Base-by-base conservation (phyloP, 208 protist genomes). In the Acanthamoeba triangularis region DNA sequence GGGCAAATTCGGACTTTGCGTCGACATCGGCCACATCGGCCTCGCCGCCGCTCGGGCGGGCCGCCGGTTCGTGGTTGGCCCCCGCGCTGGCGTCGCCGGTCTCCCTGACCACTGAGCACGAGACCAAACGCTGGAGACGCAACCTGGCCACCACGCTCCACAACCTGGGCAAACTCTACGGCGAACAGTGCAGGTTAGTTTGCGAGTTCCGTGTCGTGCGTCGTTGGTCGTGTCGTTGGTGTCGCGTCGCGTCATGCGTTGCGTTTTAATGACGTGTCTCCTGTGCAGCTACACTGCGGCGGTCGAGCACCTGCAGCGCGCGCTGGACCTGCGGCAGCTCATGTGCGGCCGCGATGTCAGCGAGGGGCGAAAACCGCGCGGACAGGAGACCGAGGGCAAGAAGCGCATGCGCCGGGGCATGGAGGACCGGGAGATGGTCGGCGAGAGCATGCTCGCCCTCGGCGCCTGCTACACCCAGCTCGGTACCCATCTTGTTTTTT, bases 101-200 rank as follows among this genome's bases (percentile, higher is more conserved):
- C 6, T 7, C n/a, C 1, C 63, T 72, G 28, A 0, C n/a, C 2
- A 28, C 56, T 18, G 63, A 72, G 30, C 30, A 33, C 41, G 76
- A 85, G 35, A 6, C 7, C 41, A 85, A 85, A 28, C 76, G 23
- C 33, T 91, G 84, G 84, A 10, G 35, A 25, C 10, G 84, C 30
- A 35, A 41, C 20, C 35, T 91, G 4, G 44, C 84, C 44, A 49
- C 84, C 56, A 67, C 47, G 0, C 44, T 91, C 33, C 30, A 91
- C 59, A 44, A 91, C 41, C 59, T 91, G 28, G 84, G 84, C 56
- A 91, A 91, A 20, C 84, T 91, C 49, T 91, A 91, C 35, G 30
- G 84, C 33, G 84, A 91, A 16, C 84, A 91, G 44, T 91, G 84
- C 84, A 91, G 44, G 84, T 91, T 16, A 16, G 11, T 78, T 16